These are phyloP conservation scores for Lecanicillium sp. DNA, from an alignment of 2,329 filamentous ascomycete species.

Conservation along the genomic window DNA sequence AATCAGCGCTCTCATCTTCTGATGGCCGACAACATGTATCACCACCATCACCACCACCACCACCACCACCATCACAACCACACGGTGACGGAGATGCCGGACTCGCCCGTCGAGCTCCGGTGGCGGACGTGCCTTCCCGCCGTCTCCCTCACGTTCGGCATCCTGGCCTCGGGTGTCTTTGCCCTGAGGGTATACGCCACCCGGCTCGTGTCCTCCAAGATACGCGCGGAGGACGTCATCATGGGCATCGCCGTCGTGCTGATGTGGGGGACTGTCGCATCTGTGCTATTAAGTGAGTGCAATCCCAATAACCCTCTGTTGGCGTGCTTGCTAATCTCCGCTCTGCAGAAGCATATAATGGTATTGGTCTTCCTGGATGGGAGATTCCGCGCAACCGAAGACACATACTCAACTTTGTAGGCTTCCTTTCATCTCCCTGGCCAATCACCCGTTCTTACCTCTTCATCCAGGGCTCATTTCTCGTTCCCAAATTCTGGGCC, in stretches of 20 bases:
- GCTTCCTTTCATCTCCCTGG: neutral
- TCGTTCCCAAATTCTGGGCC: conserved; percentile 13
- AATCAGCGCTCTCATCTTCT: too few species aligned
- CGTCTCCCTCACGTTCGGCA: conserved; percentile 11
- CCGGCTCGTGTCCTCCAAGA: conserved; percentile 1
- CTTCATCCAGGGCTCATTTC: neutral
- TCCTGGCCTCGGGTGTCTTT: conserved; percentile 3
- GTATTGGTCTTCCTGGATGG: conserved; percentile 2
- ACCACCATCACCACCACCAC: neutral
- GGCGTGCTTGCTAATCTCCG: too few species aligned
- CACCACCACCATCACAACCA: neutral
- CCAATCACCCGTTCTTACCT: neutral
- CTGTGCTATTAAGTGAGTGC: conserved; percentile 8
- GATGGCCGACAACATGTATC: neutral
- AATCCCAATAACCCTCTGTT: too few species aligned
- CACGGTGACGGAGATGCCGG: conserved; percentile 5
- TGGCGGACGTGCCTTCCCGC: conserved; percentile 3
- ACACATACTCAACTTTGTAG: conserved; percentile 4
- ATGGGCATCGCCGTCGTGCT: conserved; percentile 12
- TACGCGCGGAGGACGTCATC: conserved; percentile 9
- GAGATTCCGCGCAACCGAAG: neutral
- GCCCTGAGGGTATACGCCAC: conserved; percentile 7
- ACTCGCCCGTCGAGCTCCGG: neutral
- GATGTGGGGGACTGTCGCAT: conserved; percentile 13
- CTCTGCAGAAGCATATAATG: conserved; percentile 10